phyloP scores from a whole-genome alignment of 2,329 filamentous ascomycete species.

The Metarhizium sp. region DNA sequence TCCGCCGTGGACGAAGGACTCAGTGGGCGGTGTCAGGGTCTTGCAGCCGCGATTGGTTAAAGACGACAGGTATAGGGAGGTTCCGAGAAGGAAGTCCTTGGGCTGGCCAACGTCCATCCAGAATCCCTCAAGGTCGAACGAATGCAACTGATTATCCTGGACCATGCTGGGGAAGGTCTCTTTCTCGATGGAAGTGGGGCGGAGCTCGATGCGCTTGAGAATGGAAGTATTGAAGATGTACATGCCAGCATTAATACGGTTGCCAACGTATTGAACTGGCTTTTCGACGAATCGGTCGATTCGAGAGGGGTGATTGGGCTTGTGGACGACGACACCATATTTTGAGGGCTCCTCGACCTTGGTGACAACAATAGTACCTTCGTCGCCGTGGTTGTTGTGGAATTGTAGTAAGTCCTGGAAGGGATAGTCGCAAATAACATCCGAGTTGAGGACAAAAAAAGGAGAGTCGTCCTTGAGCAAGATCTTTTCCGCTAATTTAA shows the following conservation, averaged over 20 bases:
- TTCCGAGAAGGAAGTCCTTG: conserved; percentile 95
- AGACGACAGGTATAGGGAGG: conserved; percentile 90
- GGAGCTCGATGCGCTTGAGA: conserved; percentile 84
- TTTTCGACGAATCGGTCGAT: conserved; percentile 99
- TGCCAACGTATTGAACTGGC: conserved; percentile 95
- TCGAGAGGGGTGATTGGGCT: conserved; percentile 78
- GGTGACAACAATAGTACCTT: conserved; percentile 96
- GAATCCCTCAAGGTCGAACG: conserved; percentile 92
- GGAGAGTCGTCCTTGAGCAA: conserved; percentile 87
- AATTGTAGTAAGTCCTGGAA: conserved; percentile 84
- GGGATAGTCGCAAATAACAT: conserved; percentile 96
- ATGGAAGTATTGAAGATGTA: conserved; percentile 95
- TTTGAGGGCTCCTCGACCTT: conserved; percentile 99
- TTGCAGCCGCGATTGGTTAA: conserved; percentile 85
- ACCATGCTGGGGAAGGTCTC: conserved; percentile 96
- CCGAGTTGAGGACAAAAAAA: conserved; percentile 97
- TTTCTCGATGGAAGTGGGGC: conserved; percentile 95
- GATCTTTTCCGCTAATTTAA: conserved; percentile 90
- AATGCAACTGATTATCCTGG: conserved; percentile 83
- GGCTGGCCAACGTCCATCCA: conserved; percentile 99
- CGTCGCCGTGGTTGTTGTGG: conserved; percentile 86
- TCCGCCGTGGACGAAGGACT: conserved; percentile 80
- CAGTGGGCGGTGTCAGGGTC: conserved; percentile 62
- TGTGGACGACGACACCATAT: conserved; percentile 97
- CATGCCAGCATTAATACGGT: conserved; percentile 97